These are phyloP conservation scores for Nicotiana benthamiana DNA, from an alignment of 257 asterid genomes.

Conservation along the genomic window DNA sequence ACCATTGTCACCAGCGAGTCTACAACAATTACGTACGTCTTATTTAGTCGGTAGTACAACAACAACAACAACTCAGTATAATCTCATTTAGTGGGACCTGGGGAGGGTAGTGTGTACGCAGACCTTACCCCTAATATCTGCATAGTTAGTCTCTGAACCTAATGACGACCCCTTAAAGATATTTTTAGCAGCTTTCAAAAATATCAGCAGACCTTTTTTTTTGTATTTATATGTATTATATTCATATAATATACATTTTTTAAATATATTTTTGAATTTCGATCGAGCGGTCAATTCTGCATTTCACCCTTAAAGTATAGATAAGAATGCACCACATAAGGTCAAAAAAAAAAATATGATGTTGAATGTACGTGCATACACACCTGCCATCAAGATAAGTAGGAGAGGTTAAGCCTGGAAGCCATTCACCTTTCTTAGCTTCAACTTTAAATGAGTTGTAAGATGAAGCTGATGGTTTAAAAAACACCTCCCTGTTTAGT, in stretches of 20 bases:
- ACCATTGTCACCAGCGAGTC: constrained; percentile 89
- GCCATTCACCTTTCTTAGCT: constrained; percentile 98
- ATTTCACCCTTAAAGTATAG: too few species aligned
- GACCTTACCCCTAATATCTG: neutral
- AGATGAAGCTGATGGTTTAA: constrained; percentile 26
- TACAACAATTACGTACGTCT: neutral
- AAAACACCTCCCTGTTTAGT: constrained; percentile 41
- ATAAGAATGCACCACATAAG: neutral
- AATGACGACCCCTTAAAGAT: too few species aligned
- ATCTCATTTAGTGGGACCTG: too few species aligned
- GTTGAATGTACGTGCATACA: neutral
- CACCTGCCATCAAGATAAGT: constrained; percentile 82
- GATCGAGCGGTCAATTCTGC: too few species aligned
- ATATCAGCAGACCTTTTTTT: too few species aligned
- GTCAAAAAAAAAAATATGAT: neutral
- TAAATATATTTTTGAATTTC: too few species aligned
- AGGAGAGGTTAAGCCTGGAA: constrained; percentile 87
- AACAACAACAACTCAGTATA: too few species aligned
- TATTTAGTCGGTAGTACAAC: neutral
- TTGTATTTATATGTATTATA: too few species aligned
- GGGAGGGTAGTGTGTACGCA: too few species aligned
- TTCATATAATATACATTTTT: too few species aligned
- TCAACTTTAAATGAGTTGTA: constrained; percentile 53
- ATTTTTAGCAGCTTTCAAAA: too few species aligned
- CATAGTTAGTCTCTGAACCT: neutral